Base-by-base conservation (phyloP, 2,329 filamentous ascomycete species). In the Amphichorda felina region DNA sequence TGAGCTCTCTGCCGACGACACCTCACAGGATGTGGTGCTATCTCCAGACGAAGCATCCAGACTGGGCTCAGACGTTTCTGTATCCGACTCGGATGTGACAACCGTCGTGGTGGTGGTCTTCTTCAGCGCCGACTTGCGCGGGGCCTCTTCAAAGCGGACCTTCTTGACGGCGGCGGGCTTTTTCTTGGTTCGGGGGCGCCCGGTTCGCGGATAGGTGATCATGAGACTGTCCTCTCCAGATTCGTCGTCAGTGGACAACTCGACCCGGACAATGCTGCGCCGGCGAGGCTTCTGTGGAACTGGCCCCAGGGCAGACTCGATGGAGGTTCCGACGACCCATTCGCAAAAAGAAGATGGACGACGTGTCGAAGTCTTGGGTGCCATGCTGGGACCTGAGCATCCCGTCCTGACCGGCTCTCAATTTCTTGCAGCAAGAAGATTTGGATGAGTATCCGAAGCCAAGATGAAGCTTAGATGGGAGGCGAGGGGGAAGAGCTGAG, bases 171-270 rank as follows among this genome's bases (percentile, higher is more conserved):
- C 11, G 16, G 36, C n/a, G 8, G 18, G 13, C 22, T 14, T 21
- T 6, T 21, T 9, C 19, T 25, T 25, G 13, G 19, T 3, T 17
- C 13, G 18, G 15, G 30, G 21, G 9, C 33, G 40, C 13, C 54
- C 45, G 4, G 54, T 50, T 35, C 66, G 62, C 2, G 69, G 68
- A 35, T 69, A 68, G 2, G 64, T 67, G 26, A 74, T 49, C 14
- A 51, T 58, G 36, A 72, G 48, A 3, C 57, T 63, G 35, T 74
- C 69, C 18, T 60, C 55, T 7, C 64, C 60, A n/a, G 57, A 60
- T 37, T 70, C 66, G 30, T 72, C 68, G 40, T 74, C 68, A 9
- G 69, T 71, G 11, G 59, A 55, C 2, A 70, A 46, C 35, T 64
- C 56, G 22, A 70, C 46, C 16, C 47, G 57, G 38, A 66, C 45